Evolutionary conservation across 1,139 yeast genomes (phyloP).

Genomic region (Magnusiomyces ingens): DNA sequence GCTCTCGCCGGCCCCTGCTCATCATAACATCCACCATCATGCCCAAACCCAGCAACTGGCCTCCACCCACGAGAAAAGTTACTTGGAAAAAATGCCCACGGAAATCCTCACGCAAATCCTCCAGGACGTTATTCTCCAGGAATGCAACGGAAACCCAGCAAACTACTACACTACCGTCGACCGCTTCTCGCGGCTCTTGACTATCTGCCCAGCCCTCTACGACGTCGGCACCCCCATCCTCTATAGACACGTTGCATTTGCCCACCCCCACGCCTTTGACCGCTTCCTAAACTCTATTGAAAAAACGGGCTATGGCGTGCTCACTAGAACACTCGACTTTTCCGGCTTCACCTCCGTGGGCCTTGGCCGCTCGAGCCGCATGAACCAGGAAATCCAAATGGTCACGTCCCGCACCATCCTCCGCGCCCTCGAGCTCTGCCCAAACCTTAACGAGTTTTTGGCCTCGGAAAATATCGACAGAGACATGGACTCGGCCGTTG

Average conservation of each 20-base stretch:
- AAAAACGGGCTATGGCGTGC: conserved; percentile 50
- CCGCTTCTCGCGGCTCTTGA: conserved; percentile 25
- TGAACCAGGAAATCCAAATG: conserved; percentile 90
- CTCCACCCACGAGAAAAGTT: neutral
- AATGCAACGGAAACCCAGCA: conserved; percentile 17
- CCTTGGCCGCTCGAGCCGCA: conserved; percentile 77
- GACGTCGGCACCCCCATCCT: conserved; percentile 38
- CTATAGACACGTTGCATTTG: conserved; percentile 64
- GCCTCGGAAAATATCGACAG: conserved; percentile 83
- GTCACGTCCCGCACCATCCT: conserved; percentile 68
- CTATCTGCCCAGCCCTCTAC: conserved; percentile 32
- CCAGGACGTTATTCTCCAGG: conserved; percentile 25
- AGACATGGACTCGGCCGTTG: conserved; percentile 58
- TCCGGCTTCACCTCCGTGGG: conserved; percentile 88
- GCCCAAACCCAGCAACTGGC: neutral
- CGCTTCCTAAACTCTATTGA: conserved; percentile 55
- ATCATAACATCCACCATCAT: neutral
- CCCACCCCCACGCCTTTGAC: conserved; percentile 77
- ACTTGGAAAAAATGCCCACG: conserved; percentile 27
- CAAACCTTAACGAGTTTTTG: conserved; percentile 68
- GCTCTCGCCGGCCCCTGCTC: conserved; percentile 6
- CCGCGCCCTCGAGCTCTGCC: conserved; percentile 53
- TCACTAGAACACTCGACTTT: conserved; percentile 75
- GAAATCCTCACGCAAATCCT: conserved; percentile 31
- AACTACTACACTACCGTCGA: conserved; percentile 19